Percentiles rank a stretch among this genome's conserved stretches.
phyloP scores from a whole-genome alignment of 2,329 filamentous ascomycete species.

The Aureobasidium sp. region DNA sequence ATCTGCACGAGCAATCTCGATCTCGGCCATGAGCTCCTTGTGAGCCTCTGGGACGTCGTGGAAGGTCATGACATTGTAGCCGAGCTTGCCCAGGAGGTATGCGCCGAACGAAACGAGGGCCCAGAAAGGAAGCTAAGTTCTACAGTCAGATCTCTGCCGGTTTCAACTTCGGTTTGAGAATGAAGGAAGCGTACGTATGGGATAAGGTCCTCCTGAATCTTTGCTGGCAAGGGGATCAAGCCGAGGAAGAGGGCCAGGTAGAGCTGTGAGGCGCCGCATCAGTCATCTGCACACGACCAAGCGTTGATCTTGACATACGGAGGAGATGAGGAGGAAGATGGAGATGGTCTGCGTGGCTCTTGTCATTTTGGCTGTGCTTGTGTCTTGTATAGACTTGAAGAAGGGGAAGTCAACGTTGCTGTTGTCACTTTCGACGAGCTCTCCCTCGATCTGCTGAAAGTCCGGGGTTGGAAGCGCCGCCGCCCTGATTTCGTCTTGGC shows the following conservation, averaged over 20 bases:
- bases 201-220: constrained; percentile 75
- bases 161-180: constrained; percentile 3
- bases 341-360: constrained; percentile 90
- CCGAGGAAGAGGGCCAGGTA: constrained; percentile 82
- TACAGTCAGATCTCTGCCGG: neutral
- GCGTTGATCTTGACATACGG: constrained; percentile 48
- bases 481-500: constrained; percentile 10
- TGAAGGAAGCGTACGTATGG: constrained; percentile 62
- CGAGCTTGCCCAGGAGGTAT: constrained; percentile 84
- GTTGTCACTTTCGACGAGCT: neutral
- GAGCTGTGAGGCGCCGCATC: constrained; percentile 50
- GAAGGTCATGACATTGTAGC: constrained; percentile 89
- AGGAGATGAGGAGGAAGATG: constrained; percentile 75
- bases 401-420: neutral
- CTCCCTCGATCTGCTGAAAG: neutral
- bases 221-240: constrained; percentile 67
- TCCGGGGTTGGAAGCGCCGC: constrained; percentile 1
- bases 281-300: constrained; percentile 11
- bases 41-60: constrained; percentile 91
- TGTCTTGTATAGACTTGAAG: neutral
- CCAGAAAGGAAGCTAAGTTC: constrained; percentile 80
- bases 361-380: constrained; percentile 57
- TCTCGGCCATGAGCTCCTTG: constrained; percentile 78
- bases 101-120: constrained; percentile 82
- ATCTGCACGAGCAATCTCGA: constrained; percentile 66